These are phyloP conservation scores for Plantago ovata DNA, from an alignment of 257 asterid species.

Conservation along the genomic window DNA sequence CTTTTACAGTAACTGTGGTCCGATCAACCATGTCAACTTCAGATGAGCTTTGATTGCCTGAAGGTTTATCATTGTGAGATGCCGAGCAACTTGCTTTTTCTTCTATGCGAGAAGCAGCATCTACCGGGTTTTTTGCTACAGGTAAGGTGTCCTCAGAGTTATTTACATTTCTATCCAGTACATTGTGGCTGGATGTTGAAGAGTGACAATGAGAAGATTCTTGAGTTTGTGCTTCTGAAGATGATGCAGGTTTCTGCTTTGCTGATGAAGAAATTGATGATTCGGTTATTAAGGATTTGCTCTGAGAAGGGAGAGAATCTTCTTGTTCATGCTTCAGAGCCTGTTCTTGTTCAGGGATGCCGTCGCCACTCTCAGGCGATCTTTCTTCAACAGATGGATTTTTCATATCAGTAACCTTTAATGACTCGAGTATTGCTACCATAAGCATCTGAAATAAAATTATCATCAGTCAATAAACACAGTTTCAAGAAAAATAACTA, in stretches of 20 bases:
- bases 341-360: slow-evolving; percentile 29
- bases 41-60: slow-evolving; percentile 32
- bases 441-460: slow-evolving; percentile 59
- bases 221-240: slow-evolving; percentile 16
- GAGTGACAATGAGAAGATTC: slow-evolving; percentile 20
- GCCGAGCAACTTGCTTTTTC: slow-evolving; percentile 26
- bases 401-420: slow-evolving; percentile 49
- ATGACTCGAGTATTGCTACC: slow-evolving; percentile 75
- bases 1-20: slow-evolving; percentile 66
- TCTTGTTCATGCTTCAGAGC: slow-evolving; percentile 26
- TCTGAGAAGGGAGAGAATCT: slow-evolving; percentile 15
- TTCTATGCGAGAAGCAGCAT: slow-evolving; percentile 16
- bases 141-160: slow-evolving; percentile 9
- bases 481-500: slow-evolving; percentile 2
- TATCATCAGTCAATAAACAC: slow-evolving; percentile 3
- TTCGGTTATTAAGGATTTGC: slow-evolving; percentile 22
- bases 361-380: slow-evolving; percentile 24
- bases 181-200: slow-evolving; percentile 6
- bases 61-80: slow-evolving; percentile 15
- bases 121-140: background rate
- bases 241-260: slow-evolving; percentile 9
- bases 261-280: slow-evolving; percentile 18
- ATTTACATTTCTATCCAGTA: slow-evolving; percentile 8
- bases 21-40: slow-evolving; percentile 43
- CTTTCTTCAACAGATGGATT: slow-evolving; percentile 24